phyloP scores from a whole-genome alignment of 257 asterid species.

The Solanum arcanum region DNA sequence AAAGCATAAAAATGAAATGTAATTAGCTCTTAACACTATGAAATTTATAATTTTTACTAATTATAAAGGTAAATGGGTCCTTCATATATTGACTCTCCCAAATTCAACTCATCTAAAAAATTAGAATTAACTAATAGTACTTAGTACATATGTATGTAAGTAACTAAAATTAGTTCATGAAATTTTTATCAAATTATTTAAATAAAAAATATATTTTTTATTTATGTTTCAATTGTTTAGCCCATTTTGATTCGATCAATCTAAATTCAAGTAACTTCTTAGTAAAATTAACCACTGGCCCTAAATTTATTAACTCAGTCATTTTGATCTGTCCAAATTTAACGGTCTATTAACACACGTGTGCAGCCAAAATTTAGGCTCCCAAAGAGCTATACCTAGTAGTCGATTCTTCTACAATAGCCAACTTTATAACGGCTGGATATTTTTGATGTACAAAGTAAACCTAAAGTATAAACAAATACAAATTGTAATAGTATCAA shows the following conservation, averaged over 20 bases:
- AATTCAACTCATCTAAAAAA: background rate
- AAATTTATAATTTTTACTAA: too few relatives aligned
- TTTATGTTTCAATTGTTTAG: background rate
- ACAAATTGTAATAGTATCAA: background rate
- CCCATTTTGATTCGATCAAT: background rate
- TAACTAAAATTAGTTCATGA: background rate
- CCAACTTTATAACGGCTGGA: background rate
- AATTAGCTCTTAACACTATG: too few relatives aligned
- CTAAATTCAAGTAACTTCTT: background rate
- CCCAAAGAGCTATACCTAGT: background rate
- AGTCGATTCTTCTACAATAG: background rate
- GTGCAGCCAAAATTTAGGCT: background rate
- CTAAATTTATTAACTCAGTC: background rate
- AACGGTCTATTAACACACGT: background rate
- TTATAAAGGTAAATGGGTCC: background rate
- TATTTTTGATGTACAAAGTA: background rate
- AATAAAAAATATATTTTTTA: background rate
- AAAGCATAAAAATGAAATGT: too few relatives aligned
- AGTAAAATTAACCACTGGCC: fast-evolving
- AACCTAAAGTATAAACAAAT: background rate
- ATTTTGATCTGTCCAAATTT: background rate
- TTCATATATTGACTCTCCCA: background rate
- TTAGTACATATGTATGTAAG: background rate
- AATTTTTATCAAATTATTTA: background rate
- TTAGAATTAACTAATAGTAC: background rate